Conservation (phyloP, 2,329 filamentous ascomycete genomes). For the Myriosclerotinia duriaeana region DNA sequence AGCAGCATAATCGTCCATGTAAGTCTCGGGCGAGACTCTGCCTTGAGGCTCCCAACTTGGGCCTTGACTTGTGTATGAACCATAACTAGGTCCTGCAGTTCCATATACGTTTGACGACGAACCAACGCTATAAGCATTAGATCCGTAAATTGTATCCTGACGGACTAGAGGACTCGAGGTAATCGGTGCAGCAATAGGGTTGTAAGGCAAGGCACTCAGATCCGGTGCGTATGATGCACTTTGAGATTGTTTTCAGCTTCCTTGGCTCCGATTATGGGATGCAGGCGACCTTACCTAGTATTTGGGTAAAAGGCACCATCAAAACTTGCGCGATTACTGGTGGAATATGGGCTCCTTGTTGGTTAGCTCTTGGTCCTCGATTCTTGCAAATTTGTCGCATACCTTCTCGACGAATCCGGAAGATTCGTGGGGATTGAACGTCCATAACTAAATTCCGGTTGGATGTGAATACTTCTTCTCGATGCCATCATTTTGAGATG, state of each 20-base stretch:
- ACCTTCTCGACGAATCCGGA: constrained; percentile 39
- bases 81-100: constrained; percentile 37
- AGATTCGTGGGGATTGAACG: constrained; percentile 33
- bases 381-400: constrained; percentile 28
- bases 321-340: constrained; percentile 33
- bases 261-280: constrained; percentile 27
- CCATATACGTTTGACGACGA: constrained; percentile 38
- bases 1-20: constrained; percentile 47
- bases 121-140: constrained; percentile 37
- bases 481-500: constrained; percentile 37
- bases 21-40: constrained; percentile 39
- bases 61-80: constrained; percentile 35
- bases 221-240: constrained; percentile 37
- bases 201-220: constrained; percentile 36
- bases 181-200: constrained; percentile 31
- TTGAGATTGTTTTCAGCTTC: constrained; percentile 36
- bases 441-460: constrained; percentile 39
- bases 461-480: constrained; percentile 39
- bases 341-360: constrained; percentile 36
- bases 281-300: constrained; percentile 38
- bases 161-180: constrained; percentile 31
- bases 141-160: constrained; percentile 37
- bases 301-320: constrained; percentile 38
- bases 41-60: constrained; percentile 40
- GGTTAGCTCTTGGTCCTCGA: constrained; percentile 34